phyloP scores from a whole-genome alignment of 75 land plant species.

The Pinus tabuliformis region DNA sequence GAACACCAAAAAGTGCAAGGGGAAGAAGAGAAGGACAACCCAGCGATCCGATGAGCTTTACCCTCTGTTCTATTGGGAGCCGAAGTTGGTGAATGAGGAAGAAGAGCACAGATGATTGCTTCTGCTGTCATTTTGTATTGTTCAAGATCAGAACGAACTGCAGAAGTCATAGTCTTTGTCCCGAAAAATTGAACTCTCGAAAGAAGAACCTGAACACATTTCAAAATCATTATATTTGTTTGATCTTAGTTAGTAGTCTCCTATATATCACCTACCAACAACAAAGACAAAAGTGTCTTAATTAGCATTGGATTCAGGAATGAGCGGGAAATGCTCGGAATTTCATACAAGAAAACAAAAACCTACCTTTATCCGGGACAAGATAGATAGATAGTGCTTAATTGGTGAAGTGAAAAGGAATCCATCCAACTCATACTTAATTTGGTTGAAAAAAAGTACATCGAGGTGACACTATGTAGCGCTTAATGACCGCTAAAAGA shows the following conservation, averaged over 20 bases:
- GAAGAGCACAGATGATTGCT: conserved; percentile 79
- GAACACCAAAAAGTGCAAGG: background rate
- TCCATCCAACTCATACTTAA: too few relatives aligned
- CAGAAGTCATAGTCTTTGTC: conserved; percentile 24
- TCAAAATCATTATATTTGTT: background rate
- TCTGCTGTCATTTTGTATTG: conserved; percentile 77
- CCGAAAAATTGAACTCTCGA: conserved; percentile 54
- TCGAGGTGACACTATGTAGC: too few relatives aligned
- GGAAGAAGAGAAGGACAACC: too few relatives aligned
- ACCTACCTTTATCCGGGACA: background rate
- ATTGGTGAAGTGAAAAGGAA: background rate
- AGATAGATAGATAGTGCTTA: background rate
- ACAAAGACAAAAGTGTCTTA: background rate
- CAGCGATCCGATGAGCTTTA: conserved; percentile 9
- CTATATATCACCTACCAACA: background rate
- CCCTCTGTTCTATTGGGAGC: conserved; percentile 76
- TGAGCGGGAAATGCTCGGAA: background rate
- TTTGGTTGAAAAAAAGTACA: too few relatives aligned
- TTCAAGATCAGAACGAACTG: conserved; percentile 34
- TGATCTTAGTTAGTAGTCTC: background rate
- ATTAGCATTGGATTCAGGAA: background rate
- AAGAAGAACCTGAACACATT: conserved; percentile 61
- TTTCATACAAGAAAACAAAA: background rate
- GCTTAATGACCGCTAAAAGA: too few relatives aligned
- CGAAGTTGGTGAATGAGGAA: conserved; percentile 86